A percentile compares a stretch with the other conserved stretches of the same genome.
Conservation (phyloP, 768 basidiomycete species). For the Pleurotus platypus region DNA sequence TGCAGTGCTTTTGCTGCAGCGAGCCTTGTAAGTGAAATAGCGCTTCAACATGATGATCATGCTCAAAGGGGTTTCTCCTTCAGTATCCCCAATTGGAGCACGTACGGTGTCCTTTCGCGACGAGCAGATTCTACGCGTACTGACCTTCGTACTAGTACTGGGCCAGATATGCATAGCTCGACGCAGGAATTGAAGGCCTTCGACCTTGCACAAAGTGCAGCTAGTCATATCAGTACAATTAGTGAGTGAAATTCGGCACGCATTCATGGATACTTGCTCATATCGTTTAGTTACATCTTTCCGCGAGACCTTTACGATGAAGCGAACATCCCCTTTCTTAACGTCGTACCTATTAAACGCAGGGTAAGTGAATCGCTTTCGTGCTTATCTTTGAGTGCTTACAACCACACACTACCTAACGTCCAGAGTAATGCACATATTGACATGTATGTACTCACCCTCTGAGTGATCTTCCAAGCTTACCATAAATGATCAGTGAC, state of each 20-base stretch:
- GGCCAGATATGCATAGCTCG: slow-evolving; percentile 41
- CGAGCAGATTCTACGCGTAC: neutral
- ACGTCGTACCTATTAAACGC: slow-evolving; percentile 69
- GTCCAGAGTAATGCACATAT: slow-evolving; percentile 72
- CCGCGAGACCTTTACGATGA: slow-evolving; percentile 58
- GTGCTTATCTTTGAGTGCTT: slow-evolving; percentile 2
- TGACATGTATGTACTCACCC: slow-evolving; percentile 49
- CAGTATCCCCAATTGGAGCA: slow-evolving; percentile 73
- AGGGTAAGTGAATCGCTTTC: slow-evolving; percentile 44
- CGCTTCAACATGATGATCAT: slow-evolving; percentile 10
- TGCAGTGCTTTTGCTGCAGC: slow-evolving; percentile 67
- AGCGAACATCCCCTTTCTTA: slow-evolving; percentile 59
- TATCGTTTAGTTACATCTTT: slow-evolving; percentile 50
- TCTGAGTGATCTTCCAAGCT: neutral
- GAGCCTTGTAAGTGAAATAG: slow-evolving; percentile 67
- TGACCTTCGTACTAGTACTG: slow-evolving; percentile 28
- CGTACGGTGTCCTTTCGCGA: slow-evolving; percentile 33
- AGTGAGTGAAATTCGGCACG: slow-evolving; percentile 32
- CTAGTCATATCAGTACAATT: slow-evolving; percentile 64
- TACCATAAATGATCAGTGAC: slow-evolving; percentile 43
- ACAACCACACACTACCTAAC: slow-evolving; percentile 6
- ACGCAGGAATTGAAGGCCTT: slow-evolving; percentile 59
- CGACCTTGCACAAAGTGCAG: slow-evolving; percentile 72
- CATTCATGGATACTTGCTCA: neutral
- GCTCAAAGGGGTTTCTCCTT: neutral